Base-by-base conservation (phyloP, 2,329 filamentous ascomycete species). In the Neonectria neomacrospora region DNA sequence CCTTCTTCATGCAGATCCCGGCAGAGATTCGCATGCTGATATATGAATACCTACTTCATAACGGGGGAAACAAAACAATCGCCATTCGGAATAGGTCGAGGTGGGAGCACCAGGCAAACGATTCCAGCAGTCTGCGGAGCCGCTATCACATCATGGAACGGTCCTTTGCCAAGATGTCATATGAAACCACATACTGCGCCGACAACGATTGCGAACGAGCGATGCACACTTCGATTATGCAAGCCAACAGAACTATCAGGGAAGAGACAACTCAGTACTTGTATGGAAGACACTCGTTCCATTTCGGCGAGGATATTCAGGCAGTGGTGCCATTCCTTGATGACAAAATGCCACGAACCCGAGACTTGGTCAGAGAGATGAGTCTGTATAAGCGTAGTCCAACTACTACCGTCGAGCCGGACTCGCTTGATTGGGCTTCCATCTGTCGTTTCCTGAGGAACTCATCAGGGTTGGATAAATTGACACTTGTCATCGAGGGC, bases 291-390 rank as follows among this genome's bases (percentile, higher is more conserved):
- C 85, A 88, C 72, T 78, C 79, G 1, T 90, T 90, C 73, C 83
- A 85, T 69, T 90, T 90, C 73, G 84, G 83, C 64, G 80, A 81
- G 51, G 81, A 87, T 74, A 80, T 90, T 66, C 88, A 90, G 74
- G 86, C 87, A 16, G 81, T 88, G 6, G 80, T 84, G 1, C 86
- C 87, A 0, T 90, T 90, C 72, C 78, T 90, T 41, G 77, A 79
- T 32, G 86, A 90, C 72, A 80, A 88, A 34, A 86, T 84, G 2
- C 79, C 82, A 1, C 68, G 74, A 18, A 82, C 84, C 2, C 80
- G 84, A 34, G 73, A 75, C 10, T 77, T 84, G 50, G 76, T 90
- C 62, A 78, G 79, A 30, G 79, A 81, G 37, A 75, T 90, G 11
- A 80, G 81, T 12, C 68, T 90, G 20, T 83, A 85, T 23, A 90